Percentiles rank a stretch among this genome's conserved stretches.
phyloP scores from a whole-genome alignment of 2,329 filamentous ascomycete genomes.

The Bimuria novae-zelandiae region DNA sequence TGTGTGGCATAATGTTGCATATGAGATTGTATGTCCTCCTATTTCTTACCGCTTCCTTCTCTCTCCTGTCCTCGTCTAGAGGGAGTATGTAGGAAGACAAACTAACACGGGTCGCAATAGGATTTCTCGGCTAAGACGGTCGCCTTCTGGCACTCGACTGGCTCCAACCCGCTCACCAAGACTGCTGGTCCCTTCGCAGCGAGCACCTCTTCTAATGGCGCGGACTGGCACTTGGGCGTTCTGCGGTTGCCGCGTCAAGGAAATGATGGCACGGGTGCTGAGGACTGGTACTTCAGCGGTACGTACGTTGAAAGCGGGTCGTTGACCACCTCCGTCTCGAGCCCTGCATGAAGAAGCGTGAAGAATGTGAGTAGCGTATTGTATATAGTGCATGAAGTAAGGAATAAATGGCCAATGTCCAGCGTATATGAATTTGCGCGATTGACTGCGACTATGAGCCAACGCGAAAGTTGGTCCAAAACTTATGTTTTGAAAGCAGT shows the following conservation, averaged over 20 bases:
- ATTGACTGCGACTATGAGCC: too few relatives aligned
- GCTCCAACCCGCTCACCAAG: conserved; percentile 60
- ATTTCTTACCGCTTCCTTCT: background rate
- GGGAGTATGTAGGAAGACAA: background rate
- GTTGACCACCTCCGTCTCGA: conserved; percentile 40
- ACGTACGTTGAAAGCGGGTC: conserved; percentile 69
- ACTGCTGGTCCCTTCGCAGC: conserved; percentile 64
- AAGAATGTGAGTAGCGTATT: background rate
- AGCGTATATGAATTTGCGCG: too few relatives aligned
- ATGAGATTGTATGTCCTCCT: conserved; percentile 60
- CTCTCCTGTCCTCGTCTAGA: background rate
- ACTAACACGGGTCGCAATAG: conserved; percentile 24
- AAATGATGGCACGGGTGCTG: conserved; percentile 55
- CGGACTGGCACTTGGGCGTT: conserved; percentile 74
- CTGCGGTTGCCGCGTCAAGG: conserved; percentile 66
- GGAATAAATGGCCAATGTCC: too few relatives aligned
- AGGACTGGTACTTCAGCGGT: conserved; percentile 74
- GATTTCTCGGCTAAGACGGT: conserved; percentile 68
- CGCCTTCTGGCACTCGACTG: conserved; percentile 72
- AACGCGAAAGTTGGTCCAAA: too few relatives aligned
- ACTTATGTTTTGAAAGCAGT: too few relatives aligned
- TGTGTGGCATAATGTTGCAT: conserved; percentile 77
- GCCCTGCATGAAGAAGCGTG: conserved; percentile 16
- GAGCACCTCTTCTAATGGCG: conserved; percentile 67
- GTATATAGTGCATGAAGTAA: background rate